Percentiles rank a stretch among this genome's conserved stretches.
Conservation (phyloP, 2,329 filamentous ascomycete genomes). For the Hymenoscyphus fraxineus region DNA sequence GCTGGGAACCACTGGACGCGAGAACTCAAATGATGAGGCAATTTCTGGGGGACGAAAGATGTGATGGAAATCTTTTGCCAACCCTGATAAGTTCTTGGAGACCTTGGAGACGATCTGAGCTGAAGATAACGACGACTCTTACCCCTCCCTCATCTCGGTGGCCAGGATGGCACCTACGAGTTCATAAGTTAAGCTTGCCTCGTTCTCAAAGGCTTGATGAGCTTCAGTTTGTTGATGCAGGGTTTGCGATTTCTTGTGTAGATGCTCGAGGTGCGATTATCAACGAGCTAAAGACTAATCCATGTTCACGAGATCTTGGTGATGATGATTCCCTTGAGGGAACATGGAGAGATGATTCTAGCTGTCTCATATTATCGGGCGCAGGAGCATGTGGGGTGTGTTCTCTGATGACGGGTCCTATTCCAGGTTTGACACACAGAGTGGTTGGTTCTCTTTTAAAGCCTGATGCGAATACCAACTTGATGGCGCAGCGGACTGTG, state of each 20-base stretch:
- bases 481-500: conserved; percentile 12
- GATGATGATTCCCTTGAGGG: not conserved
- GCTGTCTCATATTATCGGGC: not conserved
- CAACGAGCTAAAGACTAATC: not conserved
- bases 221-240: not conserved
- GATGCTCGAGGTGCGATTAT: not conserved
- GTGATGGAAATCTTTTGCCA: not conserved
- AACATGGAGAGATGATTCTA: not conserved
- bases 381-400: not conserved
- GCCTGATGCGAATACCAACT: conserved; percentile 18
- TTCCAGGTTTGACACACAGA: not conserved
- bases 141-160: conserved; percentile 14
- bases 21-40: not conserved
- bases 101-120: not conserved
- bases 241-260: not conserved
- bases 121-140: conserved; percentile 11
- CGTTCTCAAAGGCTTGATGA: not conserved
- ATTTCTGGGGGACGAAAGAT: not conserved
- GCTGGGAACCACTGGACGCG: conserved; percentile 33
- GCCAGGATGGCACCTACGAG: conserved; percentile 20
- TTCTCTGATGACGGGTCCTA: not conserved
- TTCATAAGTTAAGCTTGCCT: conserved; percentile 9
- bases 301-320: not conserved
- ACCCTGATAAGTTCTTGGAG: not conserved
- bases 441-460: conserved; percentile 5